Percentiles rank a stretch among this genome's conserved stretches.
Evolutionary conservation across 1,284 basidiomycete species (phyloP).

Genomic region (Apiotrichum mycotoxinovorans): DNA sequence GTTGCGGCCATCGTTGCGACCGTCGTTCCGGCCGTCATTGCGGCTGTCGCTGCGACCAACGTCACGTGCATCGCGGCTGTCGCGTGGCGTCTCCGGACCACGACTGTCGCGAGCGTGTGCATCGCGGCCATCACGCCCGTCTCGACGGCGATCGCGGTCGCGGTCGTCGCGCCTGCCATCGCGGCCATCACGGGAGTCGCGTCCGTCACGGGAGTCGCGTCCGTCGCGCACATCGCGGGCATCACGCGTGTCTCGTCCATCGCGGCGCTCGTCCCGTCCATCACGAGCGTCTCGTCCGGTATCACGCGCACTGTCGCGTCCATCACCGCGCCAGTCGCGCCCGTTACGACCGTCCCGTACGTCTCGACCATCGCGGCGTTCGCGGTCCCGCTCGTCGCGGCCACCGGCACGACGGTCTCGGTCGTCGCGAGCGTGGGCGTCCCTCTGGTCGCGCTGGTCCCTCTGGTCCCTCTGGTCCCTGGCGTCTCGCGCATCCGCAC

Average conservation of each 20-base stretch:
- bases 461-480: too few species aligned
- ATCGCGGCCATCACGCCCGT: constrained; percentile 2
- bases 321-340: constrained; percentile 4
- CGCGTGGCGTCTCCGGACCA: too few species aligned
- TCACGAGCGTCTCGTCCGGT: not conserved
- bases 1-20: not conserved
- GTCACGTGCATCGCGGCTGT: not conserved
- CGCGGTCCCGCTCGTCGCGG: constrained; percentile 7
- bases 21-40: too few species aligned
- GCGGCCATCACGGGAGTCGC: not conserved
- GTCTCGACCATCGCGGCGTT: not conserved
- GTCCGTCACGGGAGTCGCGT: constrained; percentile 1
- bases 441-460: not conserved
- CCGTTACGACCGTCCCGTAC: not conserved
- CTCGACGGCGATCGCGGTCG: constrained; percentile 10
- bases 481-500: constrained; percentile 17
- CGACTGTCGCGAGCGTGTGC: not conserved
- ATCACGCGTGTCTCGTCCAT: constrained; percentile 4
- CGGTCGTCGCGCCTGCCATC: not conserved
- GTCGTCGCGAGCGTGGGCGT: not conserved
- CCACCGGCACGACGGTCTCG: constrained; percentile 1
- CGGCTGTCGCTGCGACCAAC: not conserved
- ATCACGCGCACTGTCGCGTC: not conserved
- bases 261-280: constrained; percentile 1
- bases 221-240: constrained; percentile 2